These are phyloP conservation scores for Rosellinia necatrix DNA, from an alignment of 2,329 filamentous ascomycete species.

Conservation along the genomic window DNA sequence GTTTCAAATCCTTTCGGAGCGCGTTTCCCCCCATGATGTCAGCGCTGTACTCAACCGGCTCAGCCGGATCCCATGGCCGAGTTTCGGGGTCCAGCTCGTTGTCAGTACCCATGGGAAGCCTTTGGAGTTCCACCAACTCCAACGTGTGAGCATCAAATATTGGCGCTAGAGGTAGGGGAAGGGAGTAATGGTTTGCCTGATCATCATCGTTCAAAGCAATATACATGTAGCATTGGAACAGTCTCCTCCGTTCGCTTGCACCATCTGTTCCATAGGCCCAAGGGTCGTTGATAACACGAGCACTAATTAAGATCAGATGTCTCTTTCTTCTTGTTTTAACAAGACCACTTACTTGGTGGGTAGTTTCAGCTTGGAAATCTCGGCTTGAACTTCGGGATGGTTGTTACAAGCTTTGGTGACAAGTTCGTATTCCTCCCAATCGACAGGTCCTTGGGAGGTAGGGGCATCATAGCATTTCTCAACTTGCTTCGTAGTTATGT, in stretches of 20 bases:
- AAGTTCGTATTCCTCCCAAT: slow-evolving; percentile 62
- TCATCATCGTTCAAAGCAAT: slow-evolving; percentile 31
- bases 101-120: slow-evolving; percentile 5
- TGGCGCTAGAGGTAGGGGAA: slow-evolving; percentile 48
- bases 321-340: neutral
- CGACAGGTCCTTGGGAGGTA: slow-evolving; percentile 41
- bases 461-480: neutral
- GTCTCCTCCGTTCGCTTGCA: slow-evolving; percentile 7
- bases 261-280: slow-evolving; percentile 61
- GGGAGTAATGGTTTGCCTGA: slow-evolving; percentile 55
- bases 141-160: slow-evolving; percentile 32
- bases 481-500: neutral
- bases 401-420: slow-evolving; percentile 61
- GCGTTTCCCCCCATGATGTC: slow-evolving; percentile 56
- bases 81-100: neutral
- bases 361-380: slow-evolving; percentile 65
- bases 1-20: slow-evolving; percentile 62
- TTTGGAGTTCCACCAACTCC: slow-evolving; percentile 10
- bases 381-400: slow-evolving; percentile 61
- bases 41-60: slow-evolving; percentile 52
- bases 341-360: slow-evolving; percentile 63
- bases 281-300: slow-evolving; percentile 51
- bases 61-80: slow-evolving; percentile 13
- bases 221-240: slow-evolving; percentile 20
- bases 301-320: neutral